A percentile compares a stretch with the other conserved stretches of the same genome.
These are phyloP conservation scores for Pseudomicrostroma phylloplanum DNA, from an alignment of 1,284 basidiomycete genomes.

Conservation along the genomic window DNA sequence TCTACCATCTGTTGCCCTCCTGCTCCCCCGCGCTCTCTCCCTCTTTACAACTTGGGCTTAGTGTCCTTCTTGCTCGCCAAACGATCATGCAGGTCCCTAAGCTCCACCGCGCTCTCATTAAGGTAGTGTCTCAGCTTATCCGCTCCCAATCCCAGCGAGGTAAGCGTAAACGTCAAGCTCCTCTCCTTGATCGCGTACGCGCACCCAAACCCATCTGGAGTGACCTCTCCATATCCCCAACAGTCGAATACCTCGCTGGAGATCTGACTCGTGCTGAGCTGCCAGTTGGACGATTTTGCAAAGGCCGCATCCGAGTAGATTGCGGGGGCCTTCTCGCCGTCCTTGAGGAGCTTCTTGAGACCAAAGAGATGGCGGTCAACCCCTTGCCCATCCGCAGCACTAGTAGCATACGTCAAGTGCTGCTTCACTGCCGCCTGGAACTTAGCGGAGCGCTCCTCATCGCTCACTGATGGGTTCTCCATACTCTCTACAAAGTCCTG, in stretches of 20 bases:
- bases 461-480: conserved; percentile 59
- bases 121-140: conserved; percentile 53
- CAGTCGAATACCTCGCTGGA: conserved; percentile 77
- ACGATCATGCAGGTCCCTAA: conserved; percentile 45
- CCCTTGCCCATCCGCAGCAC: conserved; percentile 88
- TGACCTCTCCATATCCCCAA: conserved; percentile 94
- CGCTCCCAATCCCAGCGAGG: conserved; percentile 65
- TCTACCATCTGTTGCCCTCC: too few relatives aligned
- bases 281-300: conserved; percentile 73
- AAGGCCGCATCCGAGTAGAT: conserved; percentile 76
- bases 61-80: conserved; percentile 20
- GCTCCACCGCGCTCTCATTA: conserved; percentile 49
- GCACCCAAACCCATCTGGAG: conserved; percentile 83
- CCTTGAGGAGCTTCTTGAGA: conserved; percentile 70
- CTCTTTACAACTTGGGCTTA: conserved; percentile 14
- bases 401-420: conserved; percentile 78
- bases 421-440: conserved; percentile 73
- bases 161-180: conserved; percentile 87
- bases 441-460: conserved; percentile 62
- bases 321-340: conserved; percentile 69
- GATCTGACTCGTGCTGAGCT: conserved; percentile 83
- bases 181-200: conserved; percentile 84
- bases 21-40: too few relatives aligned
- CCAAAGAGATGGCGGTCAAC: conserved; percentile 94
- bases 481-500: conserved; percentile 82